Conservation (phyloP, 371 early-diverging fungal species). For the Batrachochytrium dendrobatidis region DNA sequence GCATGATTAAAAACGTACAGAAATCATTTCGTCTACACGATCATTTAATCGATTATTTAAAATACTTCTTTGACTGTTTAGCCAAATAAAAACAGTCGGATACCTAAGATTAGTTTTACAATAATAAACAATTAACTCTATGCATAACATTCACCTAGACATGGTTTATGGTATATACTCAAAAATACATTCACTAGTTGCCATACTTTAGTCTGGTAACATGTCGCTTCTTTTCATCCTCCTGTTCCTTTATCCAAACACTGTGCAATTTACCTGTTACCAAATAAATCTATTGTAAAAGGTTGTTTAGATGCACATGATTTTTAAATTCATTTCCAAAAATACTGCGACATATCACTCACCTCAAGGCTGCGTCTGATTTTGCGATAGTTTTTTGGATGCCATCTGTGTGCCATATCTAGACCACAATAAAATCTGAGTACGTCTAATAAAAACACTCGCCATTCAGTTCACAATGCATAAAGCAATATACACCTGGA, state of each 20-base stretch:
- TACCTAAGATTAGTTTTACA: conserved; percentile 27
- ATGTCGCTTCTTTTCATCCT: conserved; percentile 29
- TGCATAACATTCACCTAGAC: no score
- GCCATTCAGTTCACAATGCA: no score
- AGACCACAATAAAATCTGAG: no score
- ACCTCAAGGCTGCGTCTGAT: conserved; percentile 77
- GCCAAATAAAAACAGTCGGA: conserved; percentile 76
- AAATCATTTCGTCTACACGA: conserved; percentile 82
- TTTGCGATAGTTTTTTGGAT: conserved; percentile 81
- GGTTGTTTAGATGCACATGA: background rate
- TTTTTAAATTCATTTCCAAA: background rate
- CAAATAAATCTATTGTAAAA: conserved; percentile 50
- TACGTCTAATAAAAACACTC: no score
- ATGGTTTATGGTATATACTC: no score
- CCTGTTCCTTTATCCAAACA: conserved; percentile 57
- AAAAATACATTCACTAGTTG: no score
- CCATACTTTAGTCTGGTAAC: no score
- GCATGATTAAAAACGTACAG: conserved; percentile 27
- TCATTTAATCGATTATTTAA: conserved; percentile 71
- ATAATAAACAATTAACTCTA: no score
- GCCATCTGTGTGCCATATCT: conserved; percentile 90
- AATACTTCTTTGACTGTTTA: conserved; percentile 60
- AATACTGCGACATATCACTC: background rate
- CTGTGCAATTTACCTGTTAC: conserved; percentile 69
- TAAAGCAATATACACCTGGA: conserved; percentile 44